Percentiles rank a stretch among this genome's conserved stretches.
These are phyloP conservation scores for Schwanniomyces pseudopolymorphus DNA, from an alignment of 805 yeast genomes.

Conservation along the genomic window DNA sequence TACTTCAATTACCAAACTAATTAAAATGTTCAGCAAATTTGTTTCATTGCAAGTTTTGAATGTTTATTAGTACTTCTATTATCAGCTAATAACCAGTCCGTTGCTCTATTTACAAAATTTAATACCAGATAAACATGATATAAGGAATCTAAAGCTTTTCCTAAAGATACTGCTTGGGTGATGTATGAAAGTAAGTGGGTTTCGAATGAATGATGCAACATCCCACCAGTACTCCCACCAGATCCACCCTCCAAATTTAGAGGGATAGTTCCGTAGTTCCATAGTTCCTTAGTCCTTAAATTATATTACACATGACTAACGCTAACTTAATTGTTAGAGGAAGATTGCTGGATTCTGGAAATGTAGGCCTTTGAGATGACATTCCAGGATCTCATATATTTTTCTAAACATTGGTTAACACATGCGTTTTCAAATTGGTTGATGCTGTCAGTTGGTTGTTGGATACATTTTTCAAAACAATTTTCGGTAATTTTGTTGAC, in stretches of 20 bases:
- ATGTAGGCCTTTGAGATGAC: conserved; percentile 75
- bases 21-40: no score
- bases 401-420: conserved; percentile 74
- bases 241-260: background rate
- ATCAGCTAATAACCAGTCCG: background rate
- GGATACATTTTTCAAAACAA: conserved; percentile 80
- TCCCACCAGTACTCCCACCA: background rate
- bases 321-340: conserved; percentile 2
- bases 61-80: background rate
- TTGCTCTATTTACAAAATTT: background rate
- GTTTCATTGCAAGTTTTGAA: background rate
- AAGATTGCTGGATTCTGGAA: conserved; percentile 57
- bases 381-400: conserved; percentile 92
- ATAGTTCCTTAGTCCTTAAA: no score
- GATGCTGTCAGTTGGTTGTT: conserved; percentile 54
- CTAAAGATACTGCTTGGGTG: background rate
- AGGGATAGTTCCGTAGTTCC: no score
- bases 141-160: background rate
- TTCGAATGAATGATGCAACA: background rate
- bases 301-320: background rate
- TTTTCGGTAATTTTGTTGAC: conserved; percentile 83
- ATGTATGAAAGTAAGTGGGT: background rate
- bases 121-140: background rate
- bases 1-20: no score
- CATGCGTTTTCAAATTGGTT: conserved; percentile 60